A percentile compares a stretch with the other conserved stretches of the same genome.
Conservation (phyloP, 768 basidiomycete species). For the Boletus sp. region DNA sequence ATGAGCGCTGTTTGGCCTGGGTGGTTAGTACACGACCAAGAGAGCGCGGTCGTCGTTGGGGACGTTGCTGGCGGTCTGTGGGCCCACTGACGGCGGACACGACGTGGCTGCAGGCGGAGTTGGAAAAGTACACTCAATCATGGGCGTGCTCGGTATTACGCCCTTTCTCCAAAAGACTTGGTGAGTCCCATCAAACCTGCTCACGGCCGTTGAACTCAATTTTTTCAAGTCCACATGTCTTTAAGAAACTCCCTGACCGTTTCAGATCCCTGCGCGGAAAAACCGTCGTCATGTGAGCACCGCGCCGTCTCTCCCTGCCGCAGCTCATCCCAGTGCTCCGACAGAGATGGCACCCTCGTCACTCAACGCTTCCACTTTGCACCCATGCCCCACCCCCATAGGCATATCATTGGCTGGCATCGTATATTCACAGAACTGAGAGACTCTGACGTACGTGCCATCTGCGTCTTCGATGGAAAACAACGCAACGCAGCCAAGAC, state of each 20-base stretch:
- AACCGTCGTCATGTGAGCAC: constrained; percentile 68
- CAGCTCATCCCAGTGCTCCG: neutral
- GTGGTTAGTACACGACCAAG: neutral
- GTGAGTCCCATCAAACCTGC: constrained; percentile 34
- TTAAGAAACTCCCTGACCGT: constrained; percentile 62
- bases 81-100: neutral
- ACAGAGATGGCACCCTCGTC: constrained; percentile 82
- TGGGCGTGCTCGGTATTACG: constrained; percentile 72
- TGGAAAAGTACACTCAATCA: constrained; percentile 31
- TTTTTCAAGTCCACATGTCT: constrained; percentile 55
- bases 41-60: constrained; percentile 10
- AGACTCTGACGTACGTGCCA: constrained; percentile 52
- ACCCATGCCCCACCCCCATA: constrained; percentile 56
- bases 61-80: neutral
- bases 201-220: neutral
- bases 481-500: constrained; percentile 66
- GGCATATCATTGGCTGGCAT: constrained; percentile 82
- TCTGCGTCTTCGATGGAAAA: constrained; percentile 82
- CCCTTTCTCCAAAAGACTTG: constrained; percentile 69
- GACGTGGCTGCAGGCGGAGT: constrained; percentile 32
- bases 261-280: constrained; percentile 61
- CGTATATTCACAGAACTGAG: constrained; percentile 61
- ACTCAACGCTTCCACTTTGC: constrained; percentile 82
- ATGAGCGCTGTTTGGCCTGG: too few species aligned
- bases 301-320: neutral